Conservation (phyloP, 2,329 filamentous ascomycete species). For the Verticillium isaacii region DNA sequence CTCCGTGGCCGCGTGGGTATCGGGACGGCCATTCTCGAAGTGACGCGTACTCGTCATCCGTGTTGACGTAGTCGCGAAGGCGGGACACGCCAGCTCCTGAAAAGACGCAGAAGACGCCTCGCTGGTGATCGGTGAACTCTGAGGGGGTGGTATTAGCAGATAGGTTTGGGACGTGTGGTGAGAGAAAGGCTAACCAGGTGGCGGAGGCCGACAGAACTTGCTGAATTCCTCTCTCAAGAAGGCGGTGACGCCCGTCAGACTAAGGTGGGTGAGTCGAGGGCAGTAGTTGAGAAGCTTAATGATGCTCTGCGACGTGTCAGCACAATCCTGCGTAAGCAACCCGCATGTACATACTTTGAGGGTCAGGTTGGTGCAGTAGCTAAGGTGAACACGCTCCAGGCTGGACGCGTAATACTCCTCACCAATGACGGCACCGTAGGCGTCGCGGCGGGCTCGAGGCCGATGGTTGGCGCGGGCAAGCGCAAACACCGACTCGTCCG, state of each 20-base stretch:
- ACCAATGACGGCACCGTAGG: constrained; percentile 38
- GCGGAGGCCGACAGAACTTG: constrained; percentile 80
- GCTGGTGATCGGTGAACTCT: constrained; percentile 95
- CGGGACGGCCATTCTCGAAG: constrained; percentile 26
- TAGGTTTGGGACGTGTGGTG: background rate
- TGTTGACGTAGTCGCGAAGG: constrained; percentile 75
- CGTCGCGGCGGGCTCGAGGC: constrained; percentile 42
- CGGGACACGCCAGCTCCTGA: constrained; percentile 77
- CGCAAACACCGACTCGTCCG: constrained; percentile 81
- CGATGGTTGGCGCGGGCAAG: constrained; percentile 67
- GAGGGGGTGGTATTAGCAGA: constrained; percentile 17
- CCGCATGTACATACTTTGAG: constrained; percentile 57
- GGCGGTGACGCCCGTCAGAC: constrained; percentile 86
- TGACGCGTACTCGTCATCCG: constrained; percentile 39
- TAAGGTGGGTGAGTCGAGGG: constrained; percentile 87
- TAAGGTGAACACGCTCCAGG: constrained; percentile 90
- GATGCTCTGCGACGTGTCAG: constrained; percentile 62
- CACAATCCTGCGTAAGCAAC: background rate
- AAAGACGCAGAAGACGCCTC: constrained; percentile 96
- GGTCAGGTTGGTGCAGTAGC: constrained; percentile 85
- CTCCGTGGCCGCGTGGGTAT: background rate
- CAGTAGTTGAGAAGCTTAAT: constrained; percentile 85
- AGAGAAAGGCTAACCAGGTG: constrained; percentile 50
- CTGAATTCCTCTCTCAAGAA: constrained; percentile 85
- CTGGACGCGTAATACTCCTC: constrained; percentile 57